Evolutionary conservation across 768 basidiomycete genomes (phyloP).

Genomic region (Lactarius pseudohatsudake): DNA sequence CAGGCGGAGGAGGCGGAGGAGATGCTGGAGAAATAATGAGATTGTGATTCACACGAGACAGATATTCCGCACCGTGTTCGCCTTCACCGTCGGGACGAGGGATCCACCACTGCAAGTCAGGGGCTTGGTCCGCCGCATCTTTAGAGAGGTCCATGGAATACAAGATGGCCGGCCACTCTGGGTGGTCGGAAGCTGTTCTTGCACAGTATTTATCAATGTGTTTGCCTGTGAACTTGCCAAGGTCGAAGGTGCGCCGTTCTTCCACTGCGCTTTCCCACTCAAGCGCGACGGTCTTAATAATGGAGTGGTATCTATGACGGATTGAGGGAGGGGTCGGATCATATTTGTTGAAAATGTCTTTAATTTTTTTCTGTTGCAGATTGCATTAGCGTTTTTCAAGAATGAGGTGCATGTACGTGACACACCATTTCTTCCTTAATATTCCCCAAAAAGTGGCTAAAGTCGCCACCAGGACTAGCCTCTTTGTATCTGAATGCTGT

Average conservation of each 20-base stretch:
- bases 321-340: neutral
- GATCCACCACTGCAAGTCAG: neutral
- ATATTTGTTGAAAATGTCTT: neutral
- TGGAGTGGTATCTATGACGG: neutral
- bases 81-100: neutral
- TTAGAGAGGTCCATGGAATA: neutral
- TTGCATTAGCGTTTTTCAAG: neutral
- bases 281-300: neutral
- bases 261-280: neutral
- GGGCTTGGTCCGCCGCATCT: neutral
- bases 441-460: neutral
- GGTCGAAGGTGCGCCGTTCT: neutral
- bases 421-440: neutral
- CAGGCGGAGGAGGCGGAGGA: neutral
- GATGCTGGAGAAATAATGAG: neutral
- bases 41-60: neutral
- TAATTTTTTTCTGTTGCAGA: neutral
- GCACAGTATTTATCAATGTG: neutral
- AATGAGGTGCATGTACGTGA: neutral
- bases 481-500: neutral
- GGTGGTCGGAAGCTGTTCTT: neutral
- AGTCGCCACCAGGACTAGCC: neutral
- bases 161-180: neutral
- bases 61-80: neutral
- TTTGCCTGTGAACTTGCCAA: neutral